Evolutionary conservation across 108 stramenopile species (phyloP).

Genomic region (Phaeodactylum tricornutum): DNA sequence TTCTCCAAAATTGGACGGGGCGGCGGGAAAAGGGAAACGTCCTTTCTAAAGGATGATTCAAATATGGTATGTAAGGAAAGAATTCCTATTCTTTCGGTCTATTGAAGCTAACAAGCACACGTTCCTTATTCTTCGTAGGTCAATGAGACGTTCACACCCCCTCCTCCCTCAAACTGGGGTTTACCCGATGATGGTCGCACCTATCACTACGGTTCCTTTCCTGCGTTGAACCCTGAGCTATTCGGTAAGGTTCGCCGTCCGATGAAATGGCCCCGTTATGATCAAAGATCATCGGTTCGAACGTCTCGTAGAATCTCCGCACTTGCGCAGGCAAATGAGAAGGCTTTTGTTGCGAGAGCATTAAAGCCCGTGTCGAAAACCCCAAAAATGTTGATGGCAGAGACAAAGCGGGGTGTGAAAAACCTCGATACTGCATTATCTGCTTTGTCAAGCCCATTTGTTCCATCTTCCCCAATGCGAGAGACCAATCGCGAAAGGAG

Average conservation of each 20-base stretch:
- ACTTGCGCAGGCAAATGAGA: no score
- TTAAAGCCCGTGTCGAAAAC: no score
- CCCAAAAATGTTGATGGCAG: no score
- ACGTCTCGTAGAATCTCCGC: no score
- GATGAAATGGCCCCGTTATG: slow-evolving; percentile 13
- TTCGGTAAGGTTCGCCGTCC: slow-evolving; percentile 29
- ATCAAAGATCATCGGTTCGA: no score
- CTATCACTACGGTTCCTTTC: slow-evolving; percentile 39
- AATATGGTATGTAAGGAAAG: slow-evolving; percentile 14
- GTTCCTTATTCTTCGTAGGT: slow-evolving; percentile 9
- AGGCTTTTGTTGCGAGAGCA: no score
- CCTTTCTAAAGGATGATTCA: slow-evolving; percentile 57
- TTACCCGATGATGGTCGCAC: slow-evolving; percentile 24
- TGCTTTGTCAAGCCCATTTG: not conserved
- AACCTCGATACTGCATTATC: not conserved
- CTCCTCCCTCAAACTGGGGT: slow-evolving; percentile 39
- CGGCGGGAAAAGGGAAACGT: slow-evolving; percentile 52
- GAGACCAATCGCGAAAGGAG: no score
- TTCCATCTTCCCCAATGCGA: no score
- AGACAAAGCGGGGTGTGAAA: not conserved
- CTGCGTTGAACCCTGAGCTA: slow-evolving; percentile 18
- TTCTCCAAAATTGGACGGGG: slow-evolving; percentile 16
- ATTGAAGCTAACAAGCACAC: no score
- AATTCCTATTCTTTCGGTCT: not conserved
- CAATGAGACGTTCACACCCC: slow-evolving; percentile 34